phyloP scores from a whole-genome alignment of 345 rosid genomes.

The Clausena lansium region DNA sequence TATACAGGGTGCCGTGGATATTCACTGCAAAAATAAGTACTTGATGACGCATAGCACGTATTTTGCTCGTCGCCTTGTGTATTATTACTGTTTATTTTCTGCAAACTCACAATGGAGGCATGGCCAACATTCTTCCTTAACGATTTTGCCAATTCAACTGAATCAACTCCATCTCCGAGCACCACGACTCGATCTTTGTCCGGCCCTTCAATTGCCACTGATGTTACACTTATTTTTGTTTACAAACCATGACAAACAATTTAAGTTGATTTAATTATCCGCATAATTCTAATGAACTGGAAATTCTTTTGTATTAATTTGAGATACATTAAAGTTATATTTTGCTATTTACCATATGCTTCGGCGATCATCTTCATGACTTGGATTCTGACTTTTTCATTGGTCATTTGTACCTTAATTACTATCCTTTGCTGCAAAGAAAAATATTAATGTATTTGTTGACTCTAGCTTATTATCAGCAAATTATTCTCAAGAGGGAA shows the following conservation, averaged over 20 bases:
- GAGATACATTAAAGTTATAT: neutral
- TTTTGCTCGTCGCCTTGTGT: neutral
- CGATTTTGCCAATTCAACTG: neutral
- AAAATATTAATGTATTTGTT: neutral
- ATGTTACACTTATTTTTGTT: neutral
- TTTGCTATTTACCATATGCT: neutral
- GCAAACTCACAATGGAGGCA: neutral
- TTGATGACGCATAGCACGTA: neutral
- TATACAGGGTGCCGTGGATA: neutral
- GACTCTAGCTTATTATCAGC: neutral
- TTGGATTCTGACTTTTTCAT: constrained; percentile 20
- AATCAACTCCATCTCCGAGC: neutral
- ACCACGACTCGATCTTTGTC: neutral
- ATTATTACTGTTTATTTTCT: neutral
- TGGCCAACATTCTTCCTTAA: neutral
- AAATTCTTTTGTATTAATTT: too few relatives aligned
- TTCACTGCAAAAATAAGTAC: too few relatives aligned
- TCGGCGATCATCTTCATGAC: constrained; percentile 27
- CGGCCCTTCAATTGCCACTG: neutral
- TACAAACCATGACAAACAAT: too few relatives aligned
- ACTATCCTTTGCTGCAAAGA: constrained; percentile 28
- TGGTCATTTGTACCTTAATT: constrained; percentile 22
- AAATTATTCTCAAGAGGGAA: too few relatives aligned
- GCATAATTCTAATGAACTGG: too few relatives aligned
- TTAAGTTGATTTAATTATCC: too few relatives aligned